Conservation (phyloP, 441 rosid species). For the Euphorbia schlechtendalii region DNA sequence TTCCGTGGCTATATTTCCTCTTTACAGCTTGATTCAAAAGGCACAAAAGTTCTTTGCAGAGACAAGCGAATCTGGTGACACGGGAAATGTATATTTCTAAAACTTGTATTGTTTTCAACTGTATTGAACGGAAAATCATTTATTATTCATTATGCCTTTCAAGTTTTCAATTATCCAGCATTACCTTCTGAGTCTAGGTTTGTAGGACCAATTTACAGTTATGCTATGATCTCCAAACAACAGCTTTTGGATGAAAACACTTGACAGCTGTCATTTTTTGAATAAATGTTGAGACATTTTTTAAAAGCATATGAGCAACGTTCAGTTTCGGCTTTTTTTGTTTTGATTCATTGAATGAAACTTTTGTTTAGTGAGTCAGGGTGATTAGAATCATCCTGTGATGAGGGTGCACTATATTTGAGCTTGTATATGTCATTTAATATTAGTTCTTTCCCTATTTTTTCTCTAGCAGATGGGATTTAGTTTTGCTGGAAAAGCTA, state of each 20-base stretch:
- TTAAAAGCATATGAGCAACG: not conserved
- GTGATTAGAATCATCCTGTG: slow-evolving; percentile 8
- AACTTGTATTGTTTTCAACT: slow-evolving; percentile 12
- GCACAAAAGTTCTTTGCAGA: slow-evolving; percentile 62
- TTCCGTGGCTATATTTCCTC: slow-evolving; percentile 16
- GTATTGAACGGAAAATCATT: not conserved
- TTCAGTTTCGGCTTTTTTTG: not conserved
- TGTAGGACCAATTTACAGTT: not conserved
- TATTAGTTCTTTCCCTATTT: slow-evolving; percentile 12
- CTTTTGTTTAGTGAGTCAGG: not conserved
- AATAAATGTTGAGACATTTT: not conserved
- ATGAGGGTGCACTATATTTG: not conserved
- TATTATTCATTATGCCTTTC: not conserved
- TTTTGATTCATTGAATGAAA: not conserved
- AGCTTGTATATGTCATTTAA: not conserved
- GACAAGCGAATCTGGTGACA: slow-evolving; percentile 52
- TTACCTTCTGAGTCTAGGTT: not conserved
- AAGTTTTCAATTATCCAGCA: not conserved
- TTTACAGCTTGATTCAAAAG: slow-evolving; percentile 71
- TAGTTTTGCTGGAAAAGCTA: slow-evolving; percentile 77
- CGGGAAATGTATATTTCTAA: slow-evolving; percentile 63
- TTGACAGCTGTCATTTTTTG: not conserved
- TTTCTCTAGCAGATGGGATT: slow-evolving; percentile 71
- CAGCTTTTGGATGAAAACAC: not conserved
- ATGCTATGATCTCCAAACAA: not conserved